Percentiles rank a stretch among this genome's conserved stretches.
Conservation (phyloP, 139 green algal genomes). For the Volvox africanus region DNA sequence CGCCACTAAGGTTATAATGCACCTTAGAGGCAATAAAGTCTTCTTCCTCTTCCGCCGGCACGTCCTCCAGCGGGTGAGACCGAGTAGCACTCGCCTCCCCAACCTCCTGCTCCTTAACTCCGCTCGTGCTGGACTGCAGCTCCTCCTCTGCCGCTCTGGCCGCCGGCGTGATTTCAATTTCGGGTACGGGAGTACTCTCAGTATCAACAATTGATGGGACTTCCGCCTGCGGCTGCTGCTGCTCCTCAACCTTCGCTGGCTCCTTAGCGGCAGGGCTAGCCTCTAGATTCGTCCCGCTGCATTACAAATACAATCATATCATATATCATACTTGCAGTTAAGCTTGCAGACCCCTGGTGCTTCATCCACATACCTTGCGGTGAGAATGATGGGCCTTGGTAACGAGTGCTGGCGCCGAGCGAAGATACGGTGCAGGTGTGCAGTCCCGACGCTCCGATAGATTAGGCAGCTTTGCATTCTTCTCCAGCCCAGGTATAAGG, state of each 20-base stretch:
- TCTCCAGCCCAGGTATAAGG: too few species aligned
- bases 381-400: neutral
- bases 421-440: neutral
- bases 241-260: neutral
- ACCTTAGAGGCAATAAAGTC: constrained; percentile 39
- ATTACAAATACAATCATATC: neutral
- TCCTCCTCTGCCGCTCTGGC: neutral
- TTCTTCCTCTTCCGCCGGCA: constrained; percentile 29
- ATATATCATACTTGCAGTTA: too few species aligned
- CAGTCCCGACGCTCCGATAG: neutral
- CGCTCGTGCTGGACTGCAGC: neutral
- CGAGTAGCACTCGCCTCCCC: neutral
- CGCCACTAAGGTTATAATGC: neutral
- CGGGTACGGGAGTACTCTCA: neutral
- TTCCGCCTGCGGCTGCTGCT: neutral
- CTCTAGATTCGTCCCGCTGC: neutral
- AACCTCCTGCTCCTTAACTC: neutral
- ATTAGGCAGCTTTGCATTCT: constrained; percentile 1
- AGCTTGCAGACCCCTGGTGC: neutral
- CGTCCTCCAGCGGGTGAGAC: constrained; percentile 29
- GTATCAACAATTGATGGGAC: neutral
- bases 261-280: neutral
- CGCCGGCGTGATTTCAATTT: neutral
- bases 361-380: neutral
- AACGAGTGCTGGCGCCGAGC: neutral